phyloP scores from a whole-genome alignment of 2,329 filamentous ascomycete species.

The Lasiodiplodia sp. region DNA sequence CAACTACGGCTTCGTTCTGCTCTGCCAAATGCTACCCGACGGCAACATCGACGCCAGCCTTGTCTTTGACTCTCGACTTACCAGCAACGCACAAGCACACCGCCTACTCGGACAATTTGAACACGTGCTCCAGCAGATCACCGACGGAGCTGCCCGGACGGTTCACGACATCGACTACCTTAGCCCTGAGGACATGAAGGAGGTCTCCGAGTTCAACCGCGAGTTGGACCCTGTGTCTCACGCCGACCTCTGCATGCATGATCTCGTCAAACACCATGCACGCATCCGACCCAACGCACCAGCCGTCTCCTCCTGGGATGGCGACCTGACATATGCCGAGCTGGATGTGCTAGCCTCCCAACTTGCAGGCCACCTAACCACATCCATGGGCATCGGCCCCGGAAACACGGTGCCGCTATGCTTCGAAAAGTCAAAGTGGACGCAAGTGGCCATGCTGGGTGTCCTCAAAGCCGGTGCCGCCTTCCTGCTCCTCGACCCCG shows the following conservation, averaged over 20 bases:
- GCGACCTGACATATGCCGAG: conserved; percentile 56
- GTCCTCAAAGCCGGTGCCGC: conserved; percentile 43
- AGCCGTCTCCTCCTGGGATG: conserved; percentile 62
- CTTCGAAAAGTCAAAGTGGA: conserved; percentile 36
- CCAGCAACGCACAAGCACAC: background rate
- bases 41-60: background rate
- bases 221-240: background rate
- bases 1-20: background rate
- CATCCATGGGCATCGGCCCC: conserved; percentile 35
- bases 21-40: conserved; percentile 2
- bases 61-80: background rate
- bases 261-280: conserved; percentile 56
- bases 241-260: background rate
- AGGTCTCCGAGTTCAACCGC: background rate
- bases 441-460: conserved; percentile 44
- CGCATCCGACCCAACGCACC: conserved; percentile 52
- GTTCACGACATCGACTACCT: background rate
- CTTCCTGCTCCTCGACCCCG: conserved; percentile 40
- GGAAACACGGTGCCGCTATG: conserved; percentile 11
- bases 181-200: background rate
- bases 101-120: background rate
- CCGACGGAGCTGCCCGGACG: background rate
- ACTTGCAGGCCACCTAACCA: conserved; percentile 51
- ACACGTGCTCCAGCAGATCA: background rate
- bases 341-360: conserved; percentile 45